Percentiles rank a stretch among this genome's conserved stretches.
phyloP scores from a whole-genome alignment of 495 filamentous ascomycete species.

The Penicillium alfredii region DNA sequence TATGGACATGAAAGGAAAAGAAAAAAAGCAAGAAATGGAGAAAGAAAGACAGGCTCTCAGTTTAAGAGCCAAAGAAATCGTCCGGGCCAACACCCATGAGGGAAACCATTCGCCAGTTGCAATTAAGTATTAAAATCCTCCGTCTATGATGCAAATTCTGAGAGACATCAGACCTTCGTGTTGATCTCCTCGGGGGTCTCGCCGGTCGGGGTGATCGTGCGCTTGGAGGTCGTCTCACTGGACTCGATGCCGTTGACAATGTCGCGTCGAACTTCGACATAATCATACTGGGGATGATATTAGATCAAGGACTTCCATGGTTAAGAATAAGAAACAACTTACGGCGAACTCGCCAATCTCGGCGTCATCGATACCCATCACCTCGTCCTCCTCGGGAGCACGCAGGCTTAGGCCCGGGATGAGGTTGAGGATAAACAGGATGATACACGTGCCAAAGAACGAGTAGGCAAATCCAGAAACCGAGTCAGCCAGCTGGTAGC shows the following conservation, averaged over 20 bases:
- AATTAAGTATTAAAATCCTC: slow-evolving; percentile 4
- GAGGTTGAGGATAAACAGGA: slow-evolving; percentile 81
- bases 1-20: too few relatives aligned
- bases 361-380: slow-evolving; percentile 87
- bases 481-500: slow-evolving; percentile 84
- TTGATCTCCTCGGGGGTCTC: slow-evolving; percentile 17
- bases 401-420: slow-evolving; percentile 80
- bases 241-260: slow-evolving; percentile 58
- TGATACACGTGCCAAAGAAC: slow-evolving; percentile 77
- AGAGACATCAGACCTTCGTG: slow-evolving; percentile 32
- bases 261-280: slow-evolving; percentile 87
- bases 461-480: slow-evolving; percentile 79
- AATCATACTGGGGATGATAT: slow-evolving; percentile 63
- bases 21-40: too few relatives aligned
- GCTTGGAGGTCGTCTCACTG: slow-evolving; percentile 30
- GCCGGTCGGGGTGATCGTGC: slow-evolving; percentile 24
- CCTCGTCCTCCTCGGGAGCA: slow-evolving; percentile 76
- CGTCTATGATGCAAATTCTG: slow-evolving; percentile 1
- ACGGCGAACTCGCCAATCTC: slow-evolving; percentile 96
- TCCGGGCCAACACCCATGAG: too few relatives aligned
- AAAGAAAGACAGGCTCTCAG: background rate
- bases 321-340: slow-evolving; percentile 22
- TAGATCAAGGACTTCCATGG: background rate
- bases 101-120: too few relatives aligned
- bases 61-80: slow-evolving; percentile 13